Conservation (phyloP, 169 alveolate genomes). For the Plasmodium falciparum region DNA sequence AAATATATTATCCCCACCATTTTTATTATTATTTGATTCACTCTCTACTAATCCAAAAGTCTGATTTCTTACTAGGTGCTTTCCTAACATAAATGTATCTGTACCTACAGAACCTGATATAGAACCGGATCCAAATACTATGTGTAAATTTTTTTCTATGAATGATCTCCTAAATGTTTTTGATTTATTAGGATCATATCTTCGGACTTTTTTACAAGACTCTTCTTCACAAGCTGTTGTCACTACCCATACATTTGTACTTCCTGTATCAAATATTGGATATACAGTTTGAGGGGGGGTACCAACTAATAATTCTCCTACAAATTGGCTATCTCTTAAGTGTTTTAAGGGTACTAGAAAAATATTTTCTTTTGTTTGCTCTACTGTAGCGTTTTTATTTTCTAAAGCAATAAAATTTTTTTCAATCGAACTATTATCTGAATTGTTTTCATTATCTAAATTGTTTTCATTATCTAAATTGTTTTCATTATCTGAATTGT, state of each 20-base stretch:
- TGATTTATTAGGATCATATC: conserved; percentile 80
- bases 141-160: conserved; percentile 82
- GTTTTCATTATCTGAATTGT: not conserved
- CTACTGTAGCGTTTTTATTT: conserved; percentile 3
- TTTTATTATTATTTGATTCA: conserved; percentile 77
- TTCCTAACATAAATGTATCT: conserved; percentile 87
- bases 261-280: conserved; percentile 91
- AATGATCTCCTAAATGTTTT: conserved; percentile 79
- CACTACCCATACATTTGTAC: conserved; percentile 89
- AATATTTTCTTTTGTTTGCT: conserved; percentile 30
- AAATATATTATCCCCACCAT: conserved; percentile 71
- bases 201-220: conserved; percentile 84
- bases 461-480: not conserved
- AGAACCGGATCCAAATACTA: conserved; percentile 91
- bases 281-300: conserved; percentile 86
- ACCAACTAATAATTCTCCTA: conserved; percentile 84
- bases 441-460: not conserved
- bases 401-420: conserved; percentile 8
- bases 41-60: conserved; percentile 89
- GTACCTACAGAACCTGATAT: conserved; percentile 87
- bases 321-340: conserved; percentile 80
- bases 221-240: conserved; percentile 84
- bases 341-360: conserved; percentile 56
- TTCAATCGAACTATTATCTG: not conserved
- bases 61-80: conserved; percentile 84